Evolutionary conservation across 176 grass and related monocot genomes (phyloP).

Genomic region (Ananas comosus): DNA sequence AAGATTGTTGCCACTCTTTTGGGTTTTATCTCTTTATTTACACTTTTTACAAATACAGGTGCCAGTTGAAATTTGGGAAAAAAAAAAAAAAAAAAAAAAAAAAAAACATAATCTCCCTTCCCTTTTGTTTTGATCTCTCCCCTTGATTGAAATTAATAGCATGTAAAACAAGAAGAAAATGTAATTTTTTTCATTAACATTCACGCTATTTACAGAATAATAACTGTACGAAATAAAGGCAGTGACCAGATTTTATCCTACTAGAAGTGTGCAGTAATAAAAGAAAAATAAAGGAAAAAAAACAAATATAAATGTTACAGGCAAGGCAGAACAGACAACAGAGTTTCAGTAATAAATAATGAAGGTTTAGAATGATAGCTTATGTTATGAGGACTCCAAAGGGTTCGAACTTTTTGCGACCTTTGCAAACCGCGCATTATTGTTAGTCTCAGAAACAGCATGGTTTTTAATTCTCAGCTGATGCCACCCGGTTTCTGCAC

Average conservation of each 20-base stretch:
- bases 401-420: not conserved
- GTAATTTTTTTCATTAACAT: not conserved
- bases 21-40: too few relatives aligned
- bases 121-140: too few relatives aligned
- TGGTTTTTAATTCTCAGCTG: not conserved
- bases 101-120: too few relatives aligned
- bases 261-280: not conserved
- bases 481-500: not conserved
- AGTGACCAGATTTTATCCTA: not conserved
- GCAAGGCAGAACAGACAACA: not conserved
- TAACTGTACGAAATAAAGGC: not conserved
- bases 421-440: not conserved
- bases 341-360: not conserved
- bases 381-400: not conserved
- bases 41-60: too few relatives aligned
- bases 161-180: not conserved
- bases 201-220: not conserved
- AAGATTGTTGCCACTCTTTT: too few relatives aligned
- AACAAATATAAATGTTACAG: not conserved
- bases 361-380: not conserved
- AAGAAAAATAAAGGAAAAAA: not conserved
- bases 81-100: too few relatives aligned
- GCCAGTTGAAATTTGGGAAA: too few relatives aligned
- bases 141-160: not conserved
- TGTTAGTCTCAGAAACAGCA: not conserved